Evolutionary conservation across 2,329 filamentous ascomycete species (phyloP), one percentile per base, ranked within the genome.

Genomic region (Epichloe coenophiala): DNA sequence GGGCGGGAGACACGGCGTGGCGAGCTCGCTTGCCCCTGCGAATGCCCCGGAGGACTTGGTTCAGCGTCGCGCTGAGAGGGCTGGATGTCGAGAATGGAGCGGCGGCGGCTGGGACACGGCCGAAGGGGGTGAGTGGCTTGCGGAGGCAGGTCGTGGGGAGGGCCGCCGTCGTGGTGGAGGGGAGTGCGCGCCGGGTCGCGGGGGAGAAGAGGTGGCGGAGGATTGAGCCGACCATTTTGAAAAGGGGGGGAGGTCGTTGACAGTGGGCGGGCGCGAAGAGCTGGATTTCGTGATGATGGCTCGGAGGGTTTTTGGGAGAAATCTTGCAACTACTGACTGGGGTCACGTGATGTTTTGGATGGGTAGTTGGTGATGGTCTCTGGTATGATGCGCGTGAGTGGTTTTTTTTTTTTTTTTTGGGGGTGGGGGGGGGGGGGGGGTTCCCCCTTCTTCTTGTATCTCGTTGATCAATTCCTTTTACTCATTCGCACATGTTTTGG

Each of bases 1-100:
- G 78, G 21, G 91, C 90, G 0, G 93, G 93, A 2, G 91, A 97
- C 48, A 88, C 83, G 58, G 87, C 80, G 70, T 95, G 89, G 56
- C 93, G 88, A 1, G 86, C 86, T 53, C 80, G 80, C 70, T 95
- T 88, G 46, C 81, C 75, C 59, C 80, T 80, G 55, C 93, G 86
- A 63, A 87, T 90, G 58, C 88, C 88, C 55, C 78, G 76, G 17
- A 84, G 73, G 52, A 88, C 81, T 66, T 89, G 85, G 70, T 84
- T 88, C 59, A 86, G 75, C 8, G 85, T 89, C 50, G 84, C 80
- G 57, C 71, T 69, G 51, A 70, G 71, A 33, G 71, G 61, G 0
- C 78, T 69, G 0, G 83, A 79, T 37, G 74, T 75, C n/a, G 77
- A 76, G 68, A 84, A 83, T 55, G 70, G 59, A 51, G 72, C 70